Base-by-base conservation (phyloP, 2,329 filamentous ascomycete species). In the Endothia cerciana region DNA sequence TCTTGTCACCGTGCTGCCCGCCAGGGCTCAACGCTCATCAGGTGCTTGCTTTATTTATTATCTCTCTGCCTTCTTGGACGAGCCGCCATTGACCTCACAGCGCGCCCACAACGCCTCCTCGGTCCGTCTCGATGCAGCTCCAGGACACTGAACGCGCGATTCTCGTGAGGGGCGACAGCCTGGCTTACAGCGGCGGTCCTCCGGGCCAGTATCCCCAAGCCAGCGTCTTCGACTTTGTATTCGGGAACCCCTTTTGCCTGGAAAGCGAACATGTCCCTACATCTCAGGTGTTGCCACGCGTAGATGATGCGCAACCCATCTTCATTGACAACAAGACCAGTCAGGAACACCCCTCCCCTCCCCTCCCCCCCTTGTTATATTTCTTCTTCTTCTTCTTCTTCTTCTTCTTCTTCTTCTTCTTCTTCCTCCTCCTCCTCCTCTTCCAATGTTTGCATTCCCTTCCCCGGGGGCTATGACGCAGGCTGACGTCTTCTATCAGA, bases 271-370 rank as follows among this genome's bases (percentile, higher is more conserved):
- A 73, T 62, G 70, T 72, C 0, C 73, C 77, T 13, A 59, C 71
- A 0, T 67, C 70, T 3, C 76, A 77, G 36, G 66, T 67, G 3
- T 69, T 81, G 5, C 71, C 75, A 3, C 72, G 62, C n/a, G 74
- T 79, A 49, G 72, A 74, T 28, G 72, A 73, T 0, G 71, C 73
- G 33, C 69, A 74, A 49, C 74, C 76, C 25, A 76, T 81, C 63
- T 80, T 80, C 65, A 73, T 81, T 28, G 79, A 81, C 68, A 74
- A 80, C 64, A 75, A 76, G 62, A 74, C 74, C 36, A 76, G 79
- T 80, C 70, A 68, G 76, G 17, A 25, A 40, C 13, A 19, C 30
- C n/a, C n/a, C n/a, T n/a, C n/a, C n/a, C n/a, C n/a, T n/a, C n/a
- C n/a, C n/a, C n/a, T n/a, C n/a, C n/a, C n/a, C n/a, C n/a, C n/a